A percentile compares a stretch with the other conserved stretches of the same genome.
phyloP scores from a whole-genome alignment of 331 rosid genomes.

The Malus hybrid region DNA sequence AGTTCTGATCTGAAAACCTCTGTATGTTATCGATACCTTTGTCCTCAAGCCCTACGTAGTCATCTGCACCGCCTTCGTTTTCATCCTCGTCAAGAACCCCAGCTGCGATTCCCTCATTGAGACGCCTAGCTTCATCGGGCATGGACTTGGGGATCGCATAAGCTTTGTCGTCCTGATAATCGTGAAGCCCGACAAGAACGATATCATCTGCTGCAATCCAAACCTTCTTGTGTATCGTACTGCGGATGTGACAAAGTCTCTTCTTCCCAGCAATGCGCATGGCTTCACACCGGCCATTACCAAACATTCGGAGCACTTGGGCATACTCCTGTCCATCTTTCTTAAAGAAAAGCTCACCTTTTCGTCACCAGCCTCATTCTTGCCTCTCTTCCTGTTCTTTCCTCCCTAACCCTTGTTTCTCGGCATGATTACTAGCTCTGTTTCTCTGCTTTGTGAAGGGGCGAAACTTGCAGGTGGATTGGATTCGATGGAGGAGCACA shows the following conservation, averaged over 20 bases:
- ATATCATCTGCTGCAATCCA: slow-evolving; percentile 73
- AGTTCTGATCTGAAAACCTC: too few relatives aligned
- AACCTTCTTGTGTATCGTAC: slow-evolving; percentile 71
- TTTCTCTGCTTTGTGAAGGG: not conserved
- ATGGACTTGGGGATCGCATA: slow-evolving; percentile 61
- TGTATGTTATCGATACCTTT: not conserved
- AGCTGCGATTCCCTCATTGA: slow-evolving; percentile 17
- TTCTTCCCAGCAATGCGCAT: slow-evolving; percentile 51
- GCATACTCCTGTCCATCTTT: slow-evolving; percentile 7
- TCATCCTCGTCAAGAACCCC: not conserved
- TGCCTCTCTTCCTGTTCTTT: slow-evolving; percentile 9
- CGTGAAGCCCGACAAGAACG: slow-evolving; percentile 52
- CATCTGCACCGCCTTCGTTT: not conserved
- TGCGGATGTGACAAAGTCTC: slow-evolving; percentile 55
- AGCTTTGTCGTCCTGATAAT: slow-evolving; percentile 69
- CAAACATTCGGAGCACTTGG: slow-evolving; percentile 2
- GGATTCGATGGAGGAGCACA: too few relatives aligned
- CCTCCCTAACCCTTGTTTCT: slow-evolving; percentile 4
- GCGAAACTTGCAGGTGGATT: too few relatives aligned
- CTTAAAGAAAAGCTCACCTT: slow-evolving; percentile 13
- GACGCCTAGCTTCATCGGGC: slow-evolving; percentile 51
- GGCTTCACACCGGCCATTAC: slow-evolving; percentile 28
- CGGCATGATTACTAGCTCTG: not conserved
- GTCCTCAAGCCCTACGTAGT: not conserved
- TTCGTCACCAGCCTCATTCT: slow-evolving; percentile 3